Evolutionary conservation across 73 alveolate species (phyloP).

Genomic region (Paramecium pentaurelia): DNA sequence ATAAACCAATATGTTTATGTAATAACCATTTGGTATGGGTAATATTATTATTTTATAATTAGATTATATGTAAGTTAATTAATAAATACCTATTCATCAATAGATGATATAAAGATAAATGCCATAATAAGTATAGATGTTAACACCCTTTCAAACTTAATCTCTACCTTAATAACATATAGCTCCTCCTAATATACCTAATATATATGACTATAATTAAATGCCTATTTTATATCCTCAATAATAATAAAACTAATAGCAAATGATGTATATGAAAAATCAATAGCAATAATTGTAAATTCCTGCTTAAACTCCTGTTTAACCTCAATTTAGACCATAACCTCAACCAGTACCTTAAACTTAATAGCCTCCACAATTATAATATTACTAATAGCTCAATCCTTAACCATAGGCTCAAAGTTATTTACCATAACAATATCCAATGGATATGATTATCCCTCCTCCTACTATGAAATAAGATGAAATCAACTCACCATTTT

Average conservation of each 20-base stretch:
- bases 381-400: neutral
- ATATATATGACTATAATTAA: neutral
- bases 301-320: neutral
- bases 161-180: neutral
- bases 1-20: neutral
- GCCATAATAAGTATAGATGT: neutral
- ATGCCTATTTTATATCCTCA: neutral
- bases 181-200: neutral
- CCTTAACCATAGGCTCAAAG: neutral
- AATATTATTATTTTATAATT: neutral
- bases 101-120: neutral
- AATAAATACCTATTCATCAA: neutral
- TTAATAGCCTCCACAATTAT: neutral
- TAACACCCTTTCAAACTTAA: neutral
- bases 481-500: neutral
- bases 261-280: neutral
- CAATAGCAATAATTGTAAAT: neutral
- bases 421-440: neutral
- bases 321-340: neutral
- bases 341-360: neutral
- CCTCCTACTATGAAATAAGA: neutral
- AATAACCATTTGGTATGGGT: conserved; percentile 9
- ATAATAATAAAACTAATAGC: neutral
- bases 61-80: neutral
- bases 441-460: conserved; percentile 11